Evolutionary conservation across 2,329 filamentous ascomycete genomes (phyloP).

Genomic region (Pseudocercospora crystallina): DNA sequence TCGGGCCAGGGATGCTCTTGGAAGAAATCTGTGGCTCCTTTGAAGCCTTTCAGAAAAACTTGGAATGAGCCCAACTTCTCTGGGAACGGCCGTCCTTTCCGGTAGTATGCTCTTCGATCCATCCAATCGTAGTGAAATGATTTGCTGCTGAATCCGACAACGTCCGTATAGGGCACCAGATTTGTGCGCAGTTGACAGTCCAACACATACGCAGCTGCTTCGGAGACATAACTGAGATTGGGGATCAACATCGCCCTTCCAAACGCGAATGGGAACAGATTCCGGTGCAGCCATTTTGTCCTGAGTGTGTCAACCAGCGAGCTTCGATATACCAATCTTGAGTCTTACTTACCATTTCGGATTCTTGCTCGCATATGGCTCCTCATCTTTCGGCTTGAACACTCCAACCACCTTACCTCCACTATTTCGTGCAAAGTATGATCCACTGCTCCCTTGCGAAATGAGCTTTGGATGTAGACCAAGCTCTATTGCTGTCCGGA

Average conservation of each 20-base stretch:
- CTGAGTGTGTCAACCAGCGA: constrained; percentile 48
- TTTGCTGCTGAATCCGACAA: constrained; percentile 90
- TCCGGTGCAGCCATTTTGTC: constrained; percentile 99
- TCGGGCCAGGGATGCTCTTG: constrained; percentile 97
- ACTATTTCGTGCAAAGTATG: constrained; percentile 91
- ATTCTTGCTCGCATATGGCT: constrained; percentile 94
- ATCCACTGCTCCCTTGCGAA: constrained; percentile 92
- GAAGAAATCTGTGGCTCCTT: constrained; percentile 93
- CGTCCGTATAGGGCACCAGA: constrained; percentile 93
- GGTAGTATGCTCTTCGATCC: constrained; percentile 84
- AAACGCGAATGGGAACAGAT: constrained; percentile 96
- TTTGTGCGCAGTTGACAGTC: constrained; percentile 87
- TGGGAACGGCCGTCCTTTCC: constrained; percentile 82
- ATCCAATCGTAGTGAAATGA: constrained; percentile 98
- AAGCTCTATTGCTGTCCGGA: constrained; percentile 84
- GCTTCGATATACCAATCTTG: neutral
- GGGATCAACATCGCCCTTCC: constrained; percentile 93
- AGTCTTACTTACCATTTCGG: constrained; percentile 61
- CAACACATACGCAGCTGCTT: constrained; percentile 93
- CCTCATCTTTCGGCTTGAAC: constrained; percentile 98
- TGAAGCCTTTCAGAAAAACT: constrained; percentile 94
- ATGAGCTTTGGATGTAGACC: constrained; percentile 95
- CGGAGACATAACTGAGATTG: constrained; percentile 95
- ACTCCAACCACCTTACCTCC: constrained; percentile 95
- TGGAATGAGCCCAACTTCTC: constrained; percentile 95